Conservation (phyloP, 768 basidiomycete species). For the Termitomyces sp. region DNA sequence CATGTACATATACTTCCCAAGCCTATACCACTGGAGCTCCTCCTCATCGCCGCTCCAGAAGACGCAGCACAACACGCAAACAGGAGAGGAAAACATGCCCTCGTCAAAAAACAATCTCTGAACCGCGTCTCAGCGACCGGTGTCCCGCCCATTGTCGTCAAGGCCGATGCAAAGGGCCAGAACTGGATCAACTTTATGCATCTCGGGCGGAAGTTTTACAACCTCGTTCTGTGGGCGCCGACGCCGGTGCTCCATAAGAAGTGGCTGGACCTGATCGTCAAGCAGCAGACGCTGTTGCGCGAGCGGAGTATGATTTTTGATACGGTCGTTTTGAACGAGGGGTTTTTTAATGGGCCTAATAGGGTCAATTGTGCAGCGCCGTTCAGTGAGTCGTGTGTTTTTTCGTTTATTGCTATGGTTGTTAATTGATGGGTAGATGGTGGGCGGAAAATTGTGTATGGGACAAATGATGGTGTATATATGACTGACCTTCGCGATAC, state of each 20-base stretch:
- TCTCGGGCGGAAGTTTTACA: conserved; percentile 90
- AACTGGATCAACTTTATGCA: conserved; percentile 92
- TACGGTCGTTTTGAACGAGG: conserved; percentile 78
- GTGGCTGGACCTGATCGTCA: conserved; percentile 90
- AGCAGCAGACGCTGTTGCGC: conserved; percentile 82
- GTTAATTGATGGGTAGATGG: conserved; percentile 46
- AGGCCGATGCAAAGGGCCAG: conserved; percentile 72
- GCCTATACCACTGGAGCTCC: conserved; percentile 95
- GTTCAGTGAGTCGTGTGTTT: conserved; percentile 59
- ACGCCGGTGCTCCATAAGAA: conserved; percentile 84
- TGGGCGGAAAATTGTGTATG: conserved; percentile 86
- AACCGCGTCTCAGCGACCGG: conserved; percentile 32
- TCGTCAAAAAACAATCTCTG: conserved; percentile 45
- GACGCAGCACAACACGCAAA: conserved; percentile 42
- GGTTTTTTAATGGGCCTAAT: conserved; percentile 82
- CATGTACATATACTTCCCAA: conserved; percentile 22
- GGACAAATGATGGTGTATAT: conserved; percentile 97
- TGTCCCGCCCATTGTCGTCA: conserved; percentile 48
- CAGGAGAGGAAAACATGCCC: conserved; percentile 38
- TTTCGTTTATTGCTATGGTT: conserved; percentile 3
- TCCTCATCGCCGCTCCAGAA: conserved; percentile 77
- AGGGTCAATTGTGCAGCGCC: conserved; percentile 92
- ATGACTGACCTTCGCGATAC: conserved; percentile 81
- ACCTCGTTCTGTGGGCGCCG: conserved; percentile 87
- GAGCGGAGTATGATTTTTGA: conserved; percentile 88